A percentile compares a stretch with the other conserved stretches of the same genome.
These are phyloP conservation scores for Hypsizygus ulmarius DNA, from an alignment of 1,284 basidiomycete genomes.

Conservation along the genomic window DNA sequence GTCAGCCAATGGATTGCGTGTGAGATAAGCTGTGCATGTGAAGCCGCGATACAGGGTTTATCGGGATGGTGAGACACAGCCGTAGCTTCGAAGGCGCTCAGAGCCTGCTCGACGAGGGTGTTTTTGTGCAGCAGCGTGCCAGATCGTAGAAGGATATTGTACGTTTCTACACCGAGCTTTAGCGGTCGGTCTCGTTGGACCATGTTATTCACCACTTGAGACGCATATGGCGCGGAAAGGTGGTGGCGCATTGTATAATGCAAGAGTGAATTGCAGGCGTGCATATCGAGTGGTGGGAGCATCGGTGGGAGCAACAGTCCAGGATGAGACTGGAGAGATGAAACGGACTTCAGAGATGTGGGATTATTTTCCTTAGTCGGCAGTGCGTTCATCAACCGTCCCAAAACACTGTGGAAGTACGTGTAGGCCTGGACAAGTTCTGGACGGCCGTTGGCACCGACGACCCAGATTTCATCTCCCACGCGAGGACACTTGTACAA, in stretches of 20 bases:
- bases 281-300: conserved; percentile 39
- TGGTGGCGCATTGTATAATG: conserved; percentile 63
- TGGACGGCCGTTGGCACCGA: conserved; percentile 23
- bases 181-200: conserved; percentile 37
- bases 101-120: conserved; percentile 37
- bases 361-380: conserved; percentile 22
- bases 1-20: conserved; percentile 2
- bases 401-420: conserved; percentile 59
- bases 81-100: conserved; percentile 21
- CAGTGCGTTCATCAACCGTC: conserved; percentile 39
- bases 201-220: conserved; percentile 56
- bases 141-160: conserved; percentile 57
- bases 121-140: conserved; percentile 51
- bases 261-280: conserved; percentile 60
- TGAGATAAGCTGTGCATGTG: neutral
- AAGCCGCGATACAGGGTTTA: no score
- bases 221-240: conserved; percentile 46
- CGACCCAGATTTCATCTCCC: conserved; percentile 43
- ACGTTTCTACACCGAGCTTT: conserved; percentile 46
- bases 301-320: conserved; percentile 8
- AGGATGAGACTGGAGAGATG: conserved; percentile 8
- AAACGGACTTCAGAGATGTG: conserved; percentile 10
- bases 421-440: conserved; percentile 43
- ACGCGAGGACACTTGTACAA: conserved; percentile 52
- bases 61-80: neutral